Evolutionary conservation across 768 basidiomycete species (phyloP).

Genomic region (Rhodotorula graminis): DNA sequence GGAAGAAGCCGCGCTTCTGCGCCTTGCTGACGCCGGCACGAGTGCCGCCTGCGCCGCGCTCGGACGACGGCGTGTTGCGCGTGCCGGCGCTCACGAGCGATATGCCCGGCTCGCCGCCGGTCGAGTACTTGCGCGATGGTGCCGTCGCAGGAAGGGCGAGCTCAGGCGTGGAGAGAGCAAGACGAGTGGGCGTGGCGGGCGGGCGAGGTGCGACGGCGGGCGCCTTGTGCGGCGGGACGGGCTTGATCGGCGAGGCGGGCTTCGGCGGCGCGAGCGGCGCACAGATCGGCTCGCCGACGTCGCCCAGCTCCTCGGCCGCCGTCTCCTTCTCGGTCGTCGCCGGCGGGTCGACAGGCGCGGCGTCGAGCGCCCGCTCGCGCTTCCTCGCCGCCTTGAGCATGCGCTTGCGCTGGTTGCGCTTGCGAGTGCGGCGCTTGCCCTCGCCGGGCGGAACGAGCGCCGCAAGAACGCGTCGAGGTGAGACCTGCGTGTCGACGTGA

Average conservation of each 20-base stretch:
- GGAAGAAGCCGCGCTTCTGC: background rate
- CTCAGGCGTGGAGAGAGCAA: too few relatives aligned
- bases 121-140: background rate
- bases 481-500: background rate
- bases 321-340: too few relatives aligned
- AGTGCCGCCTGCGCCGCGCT: background rate
- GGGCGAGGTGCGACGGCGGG: too few relatives aligned
- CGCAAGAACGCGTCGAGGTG: background rate
- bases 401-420: constrained; percentile 29
- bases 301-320: too few relatives aligned
- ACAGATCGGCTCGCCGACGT: too few relatives aligned
- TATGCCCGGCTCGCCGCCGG: constrained; percentile 22
- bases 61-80: background rate
- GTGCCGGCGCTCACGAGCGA: constrained; percentile 14
- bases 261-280: too few relatives aligned
- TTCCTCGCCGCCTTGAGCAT: background rate
- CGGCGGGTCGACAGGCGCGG: too few relatives aligned
- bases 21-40: background rate
- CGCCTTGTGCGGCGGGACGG: too few relatives aligned
- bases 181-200: background rate
- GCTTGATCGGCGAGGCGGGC: too few relatives aligned
- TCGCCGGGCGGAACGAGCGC: constrained; percentile 12
- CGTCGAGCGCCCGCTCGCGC: background rate
- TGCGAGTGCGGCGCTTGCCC: constrained; percentile 8
- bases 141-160: background rate